phyloP scores from a whole-genome alignment of 495 filamentous ascomycete species.

The Physcia stellaris region DNA sequence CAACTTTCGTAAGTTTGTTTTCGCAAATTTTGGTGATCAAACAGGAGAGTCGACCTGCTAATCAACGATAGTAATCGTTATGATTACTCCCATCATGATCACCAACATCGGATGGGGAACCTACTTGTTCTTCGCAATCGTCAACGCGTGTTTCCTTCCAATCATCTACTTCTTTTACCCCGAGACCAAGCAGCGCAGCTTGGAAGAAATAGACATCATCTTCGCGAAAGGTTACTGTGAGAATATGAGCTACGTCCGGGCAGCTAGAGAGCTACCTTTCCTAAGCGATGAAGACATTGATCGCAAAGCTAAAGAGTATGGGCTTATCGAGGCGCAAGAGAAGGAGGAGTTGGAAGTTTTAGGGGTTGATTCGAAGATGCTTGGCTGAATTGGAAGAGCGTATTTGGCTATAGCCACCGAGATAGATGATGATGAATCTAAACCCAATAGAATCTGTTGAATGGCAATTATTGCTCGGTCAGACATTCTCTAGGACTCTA shows the following conservation, averaged over 20 bases:
- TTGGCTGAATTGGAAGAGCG: not conserved
- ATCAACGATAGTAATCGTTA: too few species aligned
- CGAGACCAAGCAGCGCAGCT: constrained; percentile 52
- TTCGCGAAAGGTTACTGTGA: constrained; percentile 67
- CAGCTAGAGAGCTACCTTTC: constrained; percentile 53
- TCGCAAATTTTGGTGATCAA: not conserved
- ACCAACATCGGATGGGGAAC: constrained; percentile 56
- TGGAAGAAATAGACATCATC: constrained; percentile 73
- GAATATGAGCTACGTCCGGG: constrained; percentile 61
- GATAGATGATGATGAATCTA: too few species aligned
- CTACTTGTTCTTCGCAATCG: constrained; percentile 38
- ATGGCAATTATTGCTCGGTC: too few species aligned
- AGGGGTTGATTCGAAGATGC: too few species aligned
- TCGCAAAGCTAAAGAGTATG: constrained; percentile 45
- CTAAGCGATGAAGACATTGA: constrained; percentile 52
- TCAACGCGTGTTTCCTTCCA: constrained; percentile 60
- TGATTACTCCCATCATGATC: constrained; percentile 68
- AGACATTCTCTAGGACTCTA: too few species aligned
- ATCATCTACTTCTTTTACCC: constrained; percentile 68
- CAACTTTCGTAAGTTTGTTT: constrained; percentile 39
- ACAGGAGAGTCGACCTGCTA: not conserved
- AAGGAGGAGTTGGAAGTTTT: not conserved
- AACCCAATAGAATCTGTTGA: too few species aligned
- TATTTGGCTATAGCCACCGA: not conserved
- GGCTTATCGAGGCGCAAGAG: constrained; percentile 22